phyloP scores from a whole-genome alignment of 176 grass and related monocot species.

The Triticum aestivum region IWGSC_CS_RefSeq_v2.1 NC_057799.1:7264360-7264859 shows the following conservation, averaged over 20 bases:
- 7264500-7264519: conserved; percentile 60
- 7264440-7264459: conserved; percentile 90
- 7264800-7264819: too few relatives aligned
- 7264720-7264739: too few relatives aligned
- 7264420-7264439: conserved; percentile 87
- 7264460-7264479: conserved; percentile 71
- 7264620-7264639: neutral
- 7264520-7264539: conserved; percentile 62
- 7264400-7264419: conserved; percentile 94
- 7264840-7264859: too few relatives aligned
- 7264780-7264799: too few relatives aligned
- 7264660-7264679: too few relatives aligned
- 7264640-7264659: too few relatives aligned
- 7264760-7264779: too few relatives aligned
- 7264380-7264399: conserved; percentile 66
- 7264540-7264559: conserved; percentile 96
- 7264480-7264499: conserved; percentile 88
- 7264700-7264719: too few relatives aligned
- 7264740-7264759: too few relatives aligned
- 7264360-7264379: conserved; percentile 62
- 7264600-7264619: conserved; percentile 99
- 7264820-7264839: too few relatives aligned
- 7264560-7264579: conserved; percentile 55
- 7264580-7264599: conserved; percentile 63
- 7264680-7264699: too few relatives aligned